Evolutionary conservation across 345 rosid species (phyloP).

Genomic region (Diplotaxis tenuifolia): DNA sequence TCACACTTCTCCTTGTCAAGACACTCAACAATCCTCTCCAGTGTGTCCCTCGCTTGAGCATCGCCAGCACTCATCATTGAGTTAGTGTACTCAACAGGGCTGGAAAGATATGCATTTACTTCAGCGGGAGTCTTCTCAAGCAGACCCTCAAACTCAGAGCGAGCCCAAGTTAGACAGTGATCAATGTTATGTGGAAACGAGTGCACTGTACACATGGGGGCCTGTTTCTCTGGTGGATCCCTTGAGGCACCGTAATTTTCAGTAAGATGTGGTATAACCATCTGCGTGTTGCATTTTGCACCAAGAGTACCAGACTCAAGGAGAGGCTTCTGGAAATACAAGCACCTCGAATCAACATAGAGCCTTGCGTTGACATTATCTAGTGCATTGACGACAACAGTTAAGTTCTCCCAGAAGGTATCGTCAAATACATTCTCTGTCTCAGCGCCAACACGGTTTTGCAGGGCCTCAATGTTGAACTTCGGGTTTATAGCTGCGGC

Average conservation of each 20-base stretch:
- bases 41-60: not conserved
- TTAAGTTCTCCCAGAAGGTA: constrained; percentile 85
- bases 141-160: not conserved
- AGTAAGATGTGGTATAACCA: not conserved
- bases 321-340: constrained; percentile 97
- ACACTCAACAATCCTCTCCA: not conserved
- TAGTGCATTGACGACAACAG: constrained; percentile 77
- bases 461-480: constrained; percentile 81
- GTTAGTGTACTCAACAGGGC: not conserved
- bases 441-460: constrained; percentile 90
- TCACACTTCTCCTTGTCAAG: not conserved
- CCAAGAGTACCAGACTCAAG: constrained; percentile 97
- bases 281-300: not conserved
- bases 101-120: not conserved
- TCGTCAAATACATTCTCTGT: constrained; percentile 92
- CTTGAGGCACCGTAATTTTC: not conserved
- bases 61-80: constrained; percentile 1
- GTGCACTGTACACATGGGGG: not conserved
- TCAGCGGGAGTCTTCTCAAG: constrained; percentile 2
- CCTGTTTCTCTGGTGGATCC: not conserved
- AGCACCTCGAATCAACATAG: constrained; percentile 95
- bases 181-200: not conserved
- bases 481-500: constrained; percentile 70
- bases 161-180: not conserved
- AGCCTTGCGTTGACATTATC: constrained; percentile 97